Evolutionary conservation across 805 yeast species (phyloP).

Genomic region (Monosporozyma unispora): DNA sequence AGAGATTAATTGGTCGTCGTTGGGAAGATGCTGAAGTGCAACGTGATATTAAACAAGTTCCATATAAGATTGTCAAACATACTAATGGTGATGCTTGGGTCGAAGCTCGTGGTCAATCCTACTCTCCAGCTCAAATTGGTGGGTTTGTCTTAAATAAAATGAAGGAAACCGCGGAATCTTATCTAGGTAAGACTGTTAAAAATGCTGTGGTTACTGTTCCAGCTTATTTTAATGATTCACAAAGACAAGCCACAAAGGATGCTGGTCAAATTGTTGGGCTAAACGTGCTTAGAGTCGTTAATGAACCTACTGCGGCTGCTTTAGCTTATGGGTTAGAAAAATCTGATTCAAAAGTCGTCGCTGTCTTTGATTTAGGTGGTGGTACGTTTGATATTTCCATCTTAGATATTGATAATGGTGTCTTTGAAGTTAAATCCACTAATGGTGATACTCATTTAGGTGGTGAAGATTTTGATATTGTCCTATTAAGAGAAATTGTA

Average conservation of each 20-base stretch:
- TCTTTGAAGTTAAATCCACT: slow-evolving; percentile 93
- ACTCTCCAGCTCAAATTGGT: slow-evolving; percentile 94
- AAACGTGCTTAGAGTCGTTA: slow-evolving; percentile 69
- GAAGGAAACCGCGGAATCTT: slow-evolving; percentile 96
- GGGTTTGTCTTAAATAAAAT: slow-evolving; percentile 89
- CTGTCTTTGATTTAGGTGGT: slow-evolving; percentile 97
- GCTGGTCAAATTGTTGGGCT: slow-evolving; percentile 96
- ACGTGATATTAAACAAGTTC: slow-evolving; percentile 78
- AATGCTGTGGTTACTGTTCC: slow-evolving; percentile 91
- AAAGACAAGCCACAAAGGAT: slow-evolving; percentile 83
- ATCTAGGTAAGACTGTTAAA: slow-evolving; percentile 76
- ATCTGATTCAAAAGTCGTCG: slow-evolving; percentile 69
- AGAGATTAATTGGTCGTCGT: slow-evolving; percentile 90
- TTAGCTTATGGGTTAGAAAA: slow-evolving; percentile 91
- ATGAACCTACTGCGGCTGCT: slow-evolving; percentile 89
- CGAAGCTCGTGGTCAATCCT: slow-evolving; percentile 75
- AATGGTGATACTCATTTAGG: slow-evolving; percentile 88
- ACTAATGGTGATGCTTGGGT: slow-evolving; percentile 94
- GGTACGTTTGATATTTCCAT: slow-evolving; percentile 97
- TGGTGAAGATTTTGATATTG: slow-evolving; percentile 83
- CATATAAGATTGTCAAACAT: slow-evolving; percentile 86
- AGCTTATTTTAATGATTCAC: slow-evolving; percentile 76
- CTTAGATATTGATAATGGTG: slow-evolving; percentile 95
- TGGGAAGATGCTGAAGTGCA: slow-evolving; percentile 85
- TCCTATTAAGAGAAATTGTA: slow-evolving; percentile 75